Conservation (phyloP, 768 basidiomycete species). For the Kwoniella newhampshirensis region DNA sequence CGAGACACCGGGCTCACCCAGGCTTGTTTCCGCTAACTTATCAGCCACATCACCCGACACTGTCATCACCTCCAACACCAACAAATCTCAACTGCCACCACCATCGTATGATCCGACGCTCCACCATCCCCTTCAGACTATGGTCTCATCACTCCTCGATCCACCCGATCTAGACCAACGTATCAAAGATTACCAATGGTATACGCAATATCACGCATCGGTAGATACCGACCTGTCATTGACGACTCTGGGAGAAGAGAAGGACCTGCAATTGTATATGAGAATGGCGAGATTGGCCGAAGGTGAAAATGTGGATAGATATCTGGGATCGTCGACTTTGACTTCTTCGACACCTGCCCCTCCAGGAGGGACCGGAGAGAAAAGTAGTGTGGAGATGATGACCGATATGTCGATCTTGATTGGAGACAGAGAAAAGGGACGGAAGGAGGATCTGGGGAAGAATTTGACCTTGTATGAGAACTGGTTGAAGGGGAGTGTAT, state of each 20-base stretch:
- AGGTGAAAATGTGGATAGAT: conserved; percentile 27
- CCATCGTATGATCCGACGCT: conserved; percentile 2
- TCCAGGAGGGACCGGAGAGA: not conserved
- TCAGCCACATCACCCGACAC: not conserved
- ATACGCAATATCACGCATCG: conserved; percentile 45
- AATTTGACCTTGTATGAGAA: conserved; percentile 31
- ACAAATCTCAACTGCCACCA: not conserved
- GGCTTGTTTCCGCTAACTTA: not conserved
- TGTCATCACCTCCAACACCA: conserved; percentile 1
- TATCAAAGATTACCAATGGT: conserved; percentile 42
- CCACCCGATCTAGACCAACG: conserved; percentile 37
- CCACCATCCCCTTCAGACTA: conserved; percentile 59
- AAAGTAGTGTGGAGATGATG: not conserved
- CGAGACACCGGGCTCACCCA: conserved; percentile 19
- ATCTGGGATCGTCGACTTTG: not conserved
- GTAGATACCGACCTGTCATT: conserved; percentile 25
- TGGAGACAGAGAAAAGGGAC: not conserved
- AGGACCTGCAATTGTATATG: conserved; percentile 48
- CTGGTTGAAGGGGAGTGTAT: conserved; percentile 26
- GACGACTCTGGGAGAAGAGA: conserved; percentile 41
- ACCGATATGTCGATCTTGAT: not conserved
- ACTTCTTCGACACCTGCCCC: not conserved
- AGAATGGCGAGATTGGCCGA: conserved; percentile 33
- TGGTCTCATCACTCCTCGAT: conserved; percentile 60
- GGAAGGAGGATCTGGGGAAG: conserved; percentile 13